Evolutionary conservation across 306 rosid species (phyloP).

Genomic region (Carpinus fangiana): DNA sequence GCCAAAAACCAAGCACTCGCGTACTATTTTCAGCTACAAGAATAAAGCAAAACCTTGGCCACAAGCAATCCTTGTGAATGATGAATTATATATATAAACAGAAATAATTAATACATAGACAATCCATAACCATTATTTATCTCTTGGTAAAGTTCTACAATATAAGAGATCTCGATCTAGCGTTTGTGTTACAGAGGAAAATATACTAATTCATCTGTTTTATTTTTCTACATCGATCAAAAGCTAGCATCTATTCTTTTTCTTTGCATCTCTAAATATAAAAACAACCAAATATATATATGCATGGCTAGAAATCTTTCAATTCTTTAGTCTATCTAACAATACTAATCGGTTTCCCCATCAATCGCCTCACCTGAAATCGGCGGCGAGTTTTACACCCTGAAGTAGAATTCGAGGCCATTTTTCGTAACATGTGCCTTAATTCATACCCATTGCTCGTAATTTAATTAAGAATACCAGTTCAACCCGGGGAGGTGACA

Average conservation of each 20-base stretch:
- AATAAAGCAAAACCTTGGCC: neutral
- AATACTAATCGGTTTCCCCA: no score
- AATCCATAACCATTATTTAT: conserved; percentile 20
- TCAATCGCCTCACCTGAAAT: conserved; percentile 40
- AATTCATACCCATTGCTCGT: conserved; percentile 6
- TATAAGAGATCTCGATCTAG: conserved; percentile 35
- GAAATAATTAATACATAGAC: neutral
- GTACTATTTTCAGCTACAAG: conserved; percentile 3
- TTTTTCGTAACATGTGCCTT: conserved; percentile 22
- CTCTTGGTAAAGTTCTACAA: conserved; percentile 19
- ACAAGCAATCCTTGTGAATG: neutral
- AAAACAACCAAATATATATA: conserved; percentile 38
- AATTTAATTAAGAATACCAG: conserved; percentile 58
- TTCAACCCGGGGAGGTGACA: conserved; percentile 62
- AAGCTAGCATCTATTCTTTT: conserved; percentile 28
- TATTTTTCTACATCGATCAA: conserved; percentile 46
- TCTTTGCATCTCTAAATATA: conserved; percentile 37
- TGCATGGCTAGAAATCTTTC: neutral
- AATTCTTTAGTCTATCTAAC: no score
- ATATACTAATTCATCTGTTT: conserved; percentile 3
- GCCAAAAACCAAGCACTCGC: conserved; percentile 18
- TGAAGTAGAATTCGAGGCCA: conserved; percentile 43
- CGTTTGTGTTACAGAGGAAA: conserved; percentile 13
- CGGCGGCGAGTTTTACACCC: conserved; percentile 27
- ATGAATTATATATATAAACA: neutral